phyloP scores from a whole-genome alignment of 257 asterid species.

The Ocimum tenuiflorum region DNA sequence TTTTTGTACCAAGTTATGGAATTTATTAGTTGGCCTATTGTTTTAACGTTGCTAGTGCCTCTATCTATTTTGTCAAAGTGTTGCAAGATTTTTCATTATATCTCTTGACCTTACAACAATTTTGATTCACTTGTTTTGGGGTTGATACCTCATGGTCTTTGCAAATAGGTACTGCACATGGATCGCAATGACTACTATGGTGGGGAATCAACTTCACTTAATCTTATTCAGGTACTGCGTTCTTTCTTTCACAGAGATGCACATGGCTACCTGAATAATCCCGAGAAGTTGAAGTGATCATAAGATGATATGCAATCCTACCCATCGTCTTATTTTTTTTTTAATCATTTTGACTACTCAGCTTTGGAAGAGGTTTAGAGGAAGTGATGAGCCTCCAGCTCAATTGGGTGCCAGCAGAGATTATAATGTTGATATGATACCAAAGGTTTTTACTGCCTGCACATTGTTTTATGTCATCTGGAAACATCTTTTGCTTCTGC shows the following conservation, averaged over 20 bases:
- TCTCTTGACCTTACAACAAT: too few relatives aligned
- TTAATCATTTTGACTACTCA: slow-evolving; percentile 15
- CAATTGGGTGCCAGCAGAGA: slow-evolving; percentile 88
- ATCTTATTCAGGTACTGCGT: slow-evolving; percentile 45
- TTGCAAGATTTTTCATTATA: too few relatives aligned
- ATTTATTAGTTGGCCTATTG: too few relatives aligned
- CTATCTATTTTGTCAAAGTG: too few relatives aligned
- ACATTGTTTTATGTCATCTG: slow-evolving; percentile 1
- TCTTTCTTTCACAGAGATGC: background rate
- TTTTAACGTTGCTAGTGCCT: too few relatives aligned
- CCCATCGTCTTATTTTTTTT: background rate
- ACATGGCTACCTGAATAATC: background rate
- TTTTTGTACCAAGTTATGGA: too few relatives aligned
- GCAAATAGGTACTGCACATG: slow-evolving; percentile 54
- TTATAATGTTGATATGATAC: slow-evolving; percentile 92
- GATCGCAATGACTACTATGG: slow-evolving; percentile 66
- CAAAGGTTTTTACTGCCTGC: slow-evolving; percentile 54
- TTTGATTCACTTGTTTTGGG: background rate
- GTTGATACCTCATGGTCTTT: background rate
- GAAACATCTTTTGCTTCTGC: background rate
- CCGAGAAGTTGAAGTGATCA: background rate
- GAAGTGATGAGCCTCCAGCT: slow-evolving; percentile 83
- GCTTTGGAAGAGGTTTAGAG: slow-evolving; percentile 89
- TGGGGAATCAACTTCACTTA: slow-evolving; percentile 61
- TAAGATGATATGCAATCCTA: slow-evolving; percentile 2